Evolutionary conservation across 352 stramenopile species (phyloP).

Genomic region (Phytophthora europaea): DNA sequence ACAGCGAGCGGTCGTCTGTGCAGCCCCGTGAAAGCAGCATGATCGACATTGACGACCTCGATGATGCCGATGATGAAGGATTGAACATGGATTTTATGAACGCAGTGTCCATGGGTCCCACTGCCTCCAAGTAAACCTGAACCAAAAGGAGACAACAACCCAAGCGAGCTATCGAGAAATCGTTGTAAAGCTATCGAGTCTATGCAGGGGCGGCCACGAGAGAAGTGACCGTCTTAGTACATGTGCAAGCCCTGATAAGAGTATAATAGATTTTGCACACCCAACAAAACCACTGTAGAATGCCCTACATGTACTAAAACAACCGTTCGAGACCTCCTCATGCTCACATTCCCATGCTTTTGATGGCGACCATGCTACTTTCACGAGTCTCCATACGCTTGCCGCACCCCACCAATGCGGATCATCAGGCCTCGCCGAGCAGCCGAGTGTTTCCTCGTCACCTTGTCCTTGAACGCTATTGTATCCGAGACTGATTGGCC

Average conservation of each 20-base stretch:
- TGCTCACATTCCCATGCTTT: too few relatives aligned
- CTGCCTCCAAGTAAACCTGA: slow-evolving; percentile 27
- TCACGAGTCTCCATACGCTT: too few relatives aligned
- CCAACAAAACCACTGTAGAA: too few relatives aligned
- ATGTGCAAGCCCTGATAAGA: slow-evolving; percentile 21
- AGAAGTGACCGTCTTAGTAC: background rate
- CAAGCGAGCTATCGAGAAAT: background rate
- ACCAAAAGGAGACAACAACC: slow-evolving; percentile 2
- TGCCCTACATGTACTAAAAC: too few relatives aligned
- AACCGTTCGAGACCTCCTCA: too few relatives aligned
- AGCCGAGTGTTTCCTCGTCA: too few relatives aligned
- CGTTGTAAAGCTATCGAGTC: slow-evolving; percentile 14
- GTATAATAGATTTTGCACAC: slow-evolving; percentile 35
- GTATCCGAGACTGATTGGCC: too few relatives aligned
- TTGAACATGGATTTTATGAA: slow-evolving; percentile 90
- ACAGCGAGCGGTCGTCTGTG: slow-evolving; percentile 39
- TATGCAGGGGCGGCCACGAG: background rate
- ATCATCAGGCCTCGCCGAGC: too few relatives aligned
- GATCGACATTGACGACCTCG: slow-evolving; percentile 41
- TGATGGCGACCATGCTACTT: too few relatives aligned
- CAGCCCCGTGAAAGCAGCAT: slow-evolving; percentile 45
- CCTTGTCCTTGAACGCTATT: too few relatives aligned
- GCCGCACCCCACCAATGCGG: too few relatives aligned
- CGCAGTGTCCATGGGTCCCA: slow-evolving; percentile 42
- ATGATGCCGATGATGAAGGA: slow-evolving; percentile 60